Percentiles rank a stretch among this genome's conserved stretches.
phyloP scores from a whole-genome alignment of 306 rosid species.

The Vicia villosa region DNA sequence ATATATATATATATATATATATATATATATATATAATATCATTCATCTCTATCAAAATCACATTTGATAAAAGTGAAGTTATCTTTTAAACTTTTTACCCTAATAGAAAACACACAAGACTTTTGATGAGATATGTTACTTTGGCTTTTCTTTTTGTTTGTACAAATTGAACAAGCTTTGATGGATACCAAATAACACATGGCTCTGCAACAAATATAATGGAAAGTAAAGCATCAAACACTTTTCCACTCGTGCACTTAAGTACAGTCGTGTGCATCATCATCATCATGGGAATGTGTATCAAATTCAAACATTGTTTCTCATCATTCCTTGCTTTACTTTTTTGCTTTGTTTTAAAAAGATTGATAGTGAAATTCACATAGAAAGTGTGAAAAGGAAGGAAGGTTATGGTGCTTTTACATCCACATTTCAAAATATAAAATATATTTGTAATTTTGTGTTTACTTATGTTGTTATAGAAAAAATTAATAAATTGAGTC shows the following conservation, averaged over 20 bases:
- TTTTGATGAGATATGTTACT: neutral
- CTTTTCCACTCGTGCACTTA: conserved; percentile 40
- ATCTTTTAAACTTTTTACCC: neutral
- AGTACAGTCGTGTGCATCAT: neutral
- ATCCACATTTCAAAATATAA: no score
- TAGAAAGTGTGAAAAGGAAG: no score
- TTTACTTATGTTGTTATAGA: no score
- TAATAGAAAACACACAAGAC: neutral
- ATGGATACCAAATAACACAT: conserved; percentile 6
- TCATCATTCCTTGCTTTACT: neutral
- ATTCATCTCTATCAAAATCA: neutral
- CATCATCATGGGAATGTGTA: neutral
- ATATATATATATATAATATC: no score
- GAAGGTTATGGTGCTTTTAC: no score
- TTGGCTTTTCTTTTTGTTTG: neutral
- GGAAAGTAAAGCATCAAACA: neutral
- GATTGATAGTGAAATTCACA: no score
- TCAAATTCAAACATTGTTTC: neutral
- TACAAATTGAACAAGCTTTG: neutral
- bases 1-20: no score
- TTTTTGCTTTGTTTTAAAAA: no score
- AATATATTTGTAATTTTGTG: no score
- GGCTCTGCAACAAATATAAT: neutral
- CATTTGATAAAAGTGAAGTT: neutral
- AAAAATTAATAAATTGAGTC: no score